Evolutionary conservation across 2,329 filamentous ascomycete species (phyloP).

Genomic region (Aspergillus intermedius): DNA sequence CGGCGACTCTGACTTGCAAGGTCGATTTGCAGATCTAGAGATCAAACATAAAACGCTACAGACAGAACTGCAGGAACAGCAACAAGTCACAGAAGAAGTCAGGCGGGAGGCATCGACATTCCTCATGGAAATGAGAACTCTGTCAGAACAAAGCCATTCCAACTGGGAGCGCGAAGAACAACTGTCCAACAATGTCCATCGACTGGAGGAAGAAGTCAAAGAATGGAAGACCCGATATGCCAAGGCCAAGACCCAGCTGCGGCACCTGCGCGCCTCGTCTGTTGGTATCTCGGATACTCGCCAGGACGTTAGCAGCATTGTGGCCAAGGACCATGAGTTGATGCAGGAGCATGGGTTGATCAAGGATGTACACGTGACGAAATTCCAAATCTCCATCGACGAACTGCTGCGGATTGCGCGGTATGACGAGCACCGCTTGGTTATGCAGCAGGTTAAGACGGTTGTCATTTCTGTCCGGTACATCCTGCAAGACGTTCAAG

Average conservation of each 20-base stretch:
- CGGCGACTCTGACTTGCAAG: slow-evolving; percentile 52
- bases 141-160: slow-evolving; percentile 73
- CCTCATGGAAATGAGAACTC: slow-evolving; percentile 77
- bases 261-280: slow-evolving; percentile 73
- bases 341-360: slow-evolving; percentile 68
- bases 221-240: slow-evolving; percentile 90
- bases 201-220: slow-evolving; percentile 73
- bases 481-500: slow-evolving; percentile 73
- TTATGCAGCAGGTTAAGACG: slow-evolving; percentile 79
- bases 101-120: slow-evolving; percentile 75
- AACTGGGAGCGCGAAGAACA: slow-evolving; percentile 77
- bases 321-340: slow-evolving; percentile 66
- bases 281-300: slow-evolving; percentile 56
- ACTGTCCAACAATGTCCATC: slow-evolving; percentile 66
- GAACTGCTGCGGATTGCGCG: slow-evolving; percentile 76
- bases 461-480: slow-evolving; percentile 76
- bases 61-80: slow-evolving; percentile 62
- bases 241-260: slow-evolving; percentile 77
- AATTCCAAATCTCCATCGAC: slow-evolving; percentile 90
- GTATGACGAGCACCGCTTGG: slow-evolving; percentile 62
- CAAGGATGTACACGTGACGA: slow-evolving; percentile 87
- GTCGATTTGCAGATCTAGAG: slow-evolving; percentile 53
- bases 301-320: slow-evolving; percentile 32
- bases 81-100: slow-evolving; percentile 79
- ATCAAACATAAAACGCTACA: slow-evolving; percentile 62